Evolutionary conservation across 2,329 filamentous ascomycete genomes (phyloP), one percentile per base, ranked within the genome.

Genomic region (Allantophomopsis lycopodina): DNA sequence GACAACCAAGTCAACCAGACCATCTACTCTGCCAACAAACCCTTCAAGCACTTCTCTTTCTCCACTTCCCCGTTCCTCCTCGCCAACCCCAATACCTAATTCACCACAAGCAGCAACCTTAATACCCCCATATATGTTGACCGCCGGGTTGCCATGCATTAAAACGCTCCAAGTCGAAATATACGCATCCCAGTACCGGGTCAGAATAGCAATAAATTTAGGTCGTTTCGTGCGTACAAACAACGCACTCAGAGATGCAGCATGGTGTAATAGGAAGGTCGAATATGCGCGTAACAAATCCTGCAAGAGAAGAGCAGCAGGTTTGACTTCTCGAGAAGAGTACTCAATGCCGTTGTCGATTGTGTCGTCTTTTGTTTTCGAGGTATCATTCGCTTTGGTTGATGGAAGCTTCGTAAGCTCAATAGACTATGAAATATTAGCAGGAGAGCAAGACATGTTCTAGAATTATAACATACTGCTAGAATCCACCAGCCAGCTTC

Each of bases 401-500:
- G 88, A 65, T 42, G 73, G 73, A 7, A 78, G 57, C 38, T 78
- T 78, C 18, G 85, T 94, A 31, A 94, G 68, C 55, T 91, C 81
- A 55, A 95, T 76, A 36, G 81, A 85, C 79, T 87, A 42, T 16
- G 33, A 34, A 16, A 15, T 30, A 35, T 36, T 18, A 42, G 48
- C 43, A 54, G 40, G 31, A 42, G 23, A 28, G 30, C 35, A 35
- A 33, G 11, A 23, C n/a, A 32, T 35, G 14, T n/a, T 13, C 13
- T 41, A 36, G 15, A 31, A 21, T 18, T 20, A 21, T n/a, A 14
- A 63, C 83, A 55, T 66, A 93, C 87, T 45, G 86, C 88, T 44
- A 96, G 65, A 45, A 96, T 79, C 93, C 93, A 98, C 91, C 91
- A 98, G 21, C 83, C 83, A 13, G 73, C 66, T 58, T 98, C 89